phyloP scores from a whole-genome alignment of 805 yeast genomes.

The Candida anglica region DNA sequence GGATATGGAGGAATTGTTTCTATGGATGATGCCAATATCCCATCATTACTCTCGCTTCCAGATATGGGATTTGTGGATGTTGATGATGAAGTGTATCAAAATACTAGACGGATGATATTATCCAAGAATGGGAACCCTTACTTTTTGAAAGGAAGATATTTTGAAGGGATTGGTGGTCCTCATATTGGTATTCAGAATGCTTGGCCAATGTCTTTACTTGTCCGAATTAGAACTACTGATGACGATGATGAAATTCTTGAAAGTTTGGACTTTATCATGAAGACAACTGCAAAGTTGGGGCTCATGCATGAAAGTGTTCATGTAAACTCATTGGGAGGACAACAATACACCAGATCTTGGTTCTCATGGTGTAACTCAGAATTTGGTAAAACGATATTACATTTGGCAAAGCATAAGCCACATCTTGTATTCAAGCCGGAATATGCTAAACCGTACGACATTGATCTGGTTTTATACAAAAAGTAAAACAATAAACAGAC shows the following conservation, averaged over 20 bases:
- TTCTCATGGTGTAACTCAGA: conserved; percentile 94
- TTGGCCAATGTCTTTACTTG: conserved; percentile 87
- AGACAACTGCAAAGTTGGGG: conserved; percentile 70
- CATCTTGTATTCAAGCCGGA: conserved; percentile 58
- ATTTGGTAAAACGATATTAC: conserved; percentile 81
- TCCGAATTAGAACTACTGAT: conserved; percentile 69
- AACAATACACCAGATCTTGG: conserved; percentile 77
- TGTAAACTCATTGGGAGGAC: conserved; percentile 49
- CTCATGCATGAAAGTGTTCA: conserved; percentile 80
- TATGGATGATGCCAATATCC: conserved; percentile 92
- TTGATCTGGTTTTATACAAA: conserved; percentile 19
- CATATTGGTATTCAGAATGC: conserved; percentile 78
- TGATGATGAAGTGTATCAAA: conserved; percentile 61
- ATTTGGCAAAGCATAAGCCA: conserved; percentile 70
- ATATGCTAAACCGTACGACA: conserved; percentile 23
- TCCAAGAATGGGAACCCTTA: conserved; percentile 75
- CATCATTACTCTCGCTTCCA: conserved; percentile 76
- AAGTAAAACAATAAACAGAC: not conserved
- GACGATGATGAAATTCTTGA: conserved; percentile 64
- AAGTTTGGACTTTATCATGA: conserved; percentile 47
- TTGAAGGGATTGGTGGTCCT: conserved; percentile 87
- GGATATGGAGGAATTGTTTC: conserved; percentile 71
- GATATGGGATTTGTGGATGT: conserved; percentile 61
- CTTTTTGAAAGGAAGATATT: conserved; percentile 55
- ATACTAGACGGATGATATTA: conserved; percentile 74